Evolutionary conservation across 75 land plant genomes (phyloP).

Genomic region (Gnetum montanum): DNA sequence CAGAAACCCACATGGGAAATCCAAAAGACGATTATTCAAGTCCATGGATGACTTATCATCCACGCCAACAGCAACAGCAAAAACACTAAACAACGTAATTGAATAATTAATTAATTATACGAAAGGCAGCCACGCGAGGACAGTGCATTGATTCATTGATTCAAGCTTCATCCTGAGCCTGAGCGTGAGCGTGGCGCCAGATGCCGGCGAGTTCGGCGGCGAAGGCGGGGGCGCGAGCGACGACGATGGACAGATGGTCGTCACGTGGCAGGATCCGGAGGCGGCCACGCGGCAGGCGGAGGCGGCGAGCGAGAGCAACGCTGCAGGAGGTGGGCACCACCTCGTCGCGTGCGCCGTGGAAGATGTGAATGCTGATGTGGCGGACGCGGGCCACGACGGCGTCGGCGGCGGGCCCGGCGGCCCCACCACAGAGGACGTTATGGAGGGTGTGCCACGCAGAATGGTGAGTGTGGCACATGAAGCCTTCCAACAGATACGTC

Average conservation of each 20-base stretch:
- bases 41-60: no score
- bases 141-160: no score
- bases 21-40: no score
- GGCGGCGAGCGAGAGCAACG: constrained; percentile 32
- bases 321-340: constrained; percentile 69
- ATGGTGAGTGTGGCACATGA: constrained; percentile 80
- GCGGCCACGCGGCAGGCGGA: constrained; percentile 28
- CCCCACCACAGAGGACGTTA: constrained; percentile 74
- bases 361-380: constrained; percentile 37
- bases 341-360: constrained; percentile 69
- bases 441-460: constrained; percentile 91
- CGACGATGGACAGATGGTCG: constrained; percentile 68
- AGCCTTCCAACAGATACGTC: constrained; percentile 51
- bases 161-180: not conserved
- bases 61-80: no score
- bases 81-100: no score
- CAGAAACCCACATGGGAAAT: no score
- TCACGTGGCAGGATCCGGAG: constrained; percentile 41
- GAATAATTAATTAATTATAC: no score
- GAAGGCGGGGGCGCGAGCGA: constrained; percentile 57
- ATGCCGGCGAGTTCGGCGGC: constrained; percentile 61
- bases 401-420: constrained; percentile 38
- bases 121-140: no score
- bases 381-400: constrained; percentile 27
- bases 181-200: no score